Evolutionary conservation across 495 filamentous ascomycete genomes (phyloP).

Genomic region (Aspergillus panamensis): DNA sequence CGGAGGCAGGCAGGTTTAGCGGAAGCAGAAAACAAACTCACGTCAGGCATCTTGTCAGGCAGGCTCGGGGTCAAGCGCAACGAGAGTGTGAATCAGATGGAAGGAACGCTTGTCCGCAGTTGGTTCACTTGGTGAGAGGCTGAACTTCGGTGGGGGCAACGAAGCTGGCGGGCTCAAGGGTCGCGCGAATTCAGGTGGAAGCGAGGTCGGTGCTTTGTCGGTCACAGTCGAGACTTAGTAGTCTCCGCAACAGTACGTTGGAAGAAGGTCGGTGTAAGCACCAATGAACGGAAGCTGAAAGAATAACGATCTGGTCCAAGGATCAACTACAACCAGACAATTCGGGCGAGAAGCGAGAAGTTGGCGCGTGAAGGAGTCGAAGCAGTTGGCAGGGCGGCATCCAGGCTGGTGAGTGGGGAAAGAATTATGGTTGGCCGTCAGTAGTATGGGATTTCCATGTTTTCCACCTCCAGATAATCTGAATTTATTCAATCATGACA

Average conservation of each 20-base stretch:
- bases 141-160: neutral
- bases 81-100: neutral
- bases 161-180: conserved; percentile 7
- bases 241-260: neutral
- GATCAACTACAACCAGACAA: too few relatives aligned
- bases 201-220: conserved; percentile 10
- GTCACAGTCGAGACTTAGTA: neutral
- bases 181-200: conserved; percentile 14
- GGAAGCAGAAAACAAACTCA: conserved; percentile 27
- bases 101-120: neutral
- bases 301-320: too few relatives aligned
- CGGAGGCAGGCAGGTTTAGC: neutral
- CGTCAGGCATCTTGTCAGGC: conserved; percentile 42
- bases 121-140: neutral
- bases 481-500: too few relatives aligned
- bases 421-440: too few relatives aligned
- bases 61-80: conserved; percentile 7
- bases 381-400: too few relatives aligned
- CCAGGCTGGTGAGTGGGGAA: too few relatives aligned
- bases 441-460: too few relatives aligned
- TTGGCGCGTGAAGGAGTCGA: too few relatives aligned
- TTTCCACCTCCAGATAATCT: too few relatives aligned
- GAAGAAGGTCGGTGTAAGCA: neutral
- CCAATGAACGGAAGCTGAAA: neutral
- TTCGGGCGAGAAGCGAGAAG: too few relatives aligned